Conservation (phyloP, 169 alveolate genomes). For the Babesia microti region DNA sequence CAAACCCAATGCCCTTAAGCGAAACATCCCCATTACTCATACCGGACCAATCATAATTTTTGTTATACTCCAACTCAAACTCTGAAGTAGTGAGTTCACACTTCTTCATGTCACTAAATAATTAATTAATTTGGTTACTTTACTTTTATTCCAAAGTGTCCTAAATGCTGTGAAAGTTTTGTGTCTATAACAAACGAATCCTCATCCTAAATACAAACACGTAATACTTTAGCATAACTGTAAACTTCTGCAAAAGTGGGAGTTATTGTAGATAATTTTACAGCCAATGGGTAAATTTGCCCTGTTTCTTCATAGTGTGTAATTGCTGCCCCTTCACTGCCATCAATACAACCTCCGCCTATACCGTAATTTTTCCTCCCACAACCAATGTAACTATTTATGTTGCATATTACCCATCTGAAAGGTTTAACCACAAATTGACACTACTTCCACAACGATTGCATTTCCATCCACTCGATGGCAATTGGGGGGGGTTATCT, state of each 20-base stretch:
- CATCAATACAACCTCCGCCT: conserved; percentile 78
- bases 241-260: conserved; percentile 80
- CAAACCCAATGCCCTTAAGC: conserved; percentile 16
- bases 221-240: conserved; percentile 71
- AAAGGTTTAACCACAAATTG: conserved; percentile 58
- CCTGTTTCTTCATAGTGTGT: conserved; percentile 70
- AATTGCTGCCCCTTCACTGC: conserved; percentile 82
- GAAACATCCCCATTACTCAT: conserved; percentile 48
- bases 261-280: conserved; percentile 83
- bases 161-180: conserved; percentile 67
- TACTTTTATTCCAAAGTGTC: conserved; percentile 76
- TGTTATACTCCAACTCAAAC: conserved; percentile 69
- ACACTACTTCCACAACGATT: conserved; percentile 44
- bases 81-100: conserved; percentile 73
- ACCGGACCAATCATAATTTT: conserved; percentile 60
- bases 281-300: conserved; percentile 73
- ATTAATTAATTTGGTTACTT: conserved; percentile 40
- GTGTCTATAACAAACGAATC: conserved; percentile 75
- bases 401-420: conserved; percentile 36
- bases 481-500: conserved; percentile 24
- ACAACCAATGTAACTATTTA: conserved; percentile 70
- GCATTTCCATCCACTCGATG: conserved; percentile 33
- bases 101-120: conserved; percentile 35
- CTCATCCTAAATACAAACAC: conserved; percentile 45
- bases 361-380: conserved; percentile 71